These are phyloP conservation scores for Pleurotus giganteus DNA, from an alignment of 768 basidiomycete species.

Conservation along the genomic window DNA sequence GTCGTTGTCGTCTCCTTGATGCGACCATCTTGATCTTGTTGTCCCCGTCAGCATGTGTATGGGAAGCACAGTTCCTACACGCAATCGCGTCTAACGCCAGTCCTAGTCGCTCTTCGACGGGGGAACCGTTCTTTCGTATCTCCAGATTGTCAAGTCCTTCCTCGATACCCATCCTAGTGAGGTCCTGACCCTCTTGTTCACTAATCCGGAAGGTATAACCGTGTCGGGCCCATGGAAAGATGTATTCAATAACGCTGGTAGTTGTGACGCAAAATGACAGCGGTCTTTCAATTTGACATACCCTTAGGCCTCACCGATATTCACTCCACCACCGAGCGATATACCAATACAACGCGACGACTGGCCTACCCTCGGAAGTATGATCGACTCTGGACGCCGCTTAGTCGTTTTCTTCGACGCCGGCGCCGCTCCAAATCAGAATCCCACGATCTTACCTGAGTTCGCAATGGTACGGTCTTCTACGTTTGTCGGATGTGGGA, in stretches of 20 bases:
- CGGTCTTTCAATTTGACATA: background rate
- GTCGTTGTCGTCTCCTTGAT: slow-evolving; percentile 17
- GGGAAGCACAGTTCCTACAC: background rate
- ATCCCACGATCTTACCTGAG: slow-evolving; percentile 37
- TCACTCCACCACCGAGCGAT: background rate
- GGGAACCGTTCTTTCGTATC: slow-evolving; percentile 45
- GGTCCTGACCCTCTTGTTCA: slow-evolving; percentile 62
- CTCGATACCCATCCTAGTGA: slow-evolving; percentile 61
- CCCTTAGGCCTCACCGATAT: background rate
- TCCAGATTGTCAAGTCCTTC: slow-evolving; percentile 51
- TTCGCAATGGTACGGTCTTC: slow-evolving; percentile 31
- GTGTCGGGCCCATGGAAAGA: slow-evolving; percentile 48
- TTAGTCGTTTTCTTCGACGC: slow-evolving; percentile 50
- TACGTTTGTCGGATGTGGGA: background rate
- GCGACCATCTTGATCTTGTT: background rate
- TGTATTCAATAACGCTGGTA: slow-evolving; percentile 48
- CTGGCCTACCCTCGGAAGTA: slow-evolving; percentile 48
- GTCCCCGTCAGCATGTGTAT: slow-evolving; percentile 18
- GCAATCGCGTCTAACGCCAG: background rate
- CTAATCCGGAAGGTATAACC: slow-evolving; percentile 58
- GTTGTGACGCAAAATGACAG: no score
- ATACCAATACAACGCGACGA: slow-evolving; percentile 22
- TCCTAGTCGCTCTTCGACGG: slow-evolving; percentile 48
- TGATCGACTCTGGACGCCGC: slow-evolving; percentile 43
- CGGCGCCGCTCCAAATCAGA: slow-evolving; percentile 23